phyloP scores from a whole-genome alignment of 345 rosid genomes.

The Euclidium syriacum region DNA sequence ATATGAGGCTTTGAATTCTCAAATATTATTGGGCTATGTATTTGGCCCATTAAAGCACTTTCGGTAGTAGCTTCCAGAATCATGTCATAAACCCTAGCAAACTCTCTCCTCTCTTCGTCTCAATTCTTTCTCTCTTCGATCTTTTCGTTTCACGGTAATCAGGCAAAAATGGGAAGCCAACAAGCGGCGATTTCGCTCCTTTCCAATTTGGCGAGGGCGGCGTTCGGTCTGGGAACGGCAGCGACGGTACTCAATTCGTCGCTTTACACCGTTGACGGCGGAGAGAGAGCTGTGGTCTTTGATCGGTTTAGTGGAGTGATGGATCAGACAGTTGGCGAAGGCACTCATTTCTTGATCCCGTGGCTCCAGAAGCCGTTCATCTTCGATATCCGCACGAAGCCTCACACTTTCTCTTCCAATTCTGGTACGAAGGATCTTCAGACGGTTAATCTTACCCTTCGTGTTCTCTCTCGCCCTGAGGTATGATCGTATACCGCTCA shows the following conservation, averaged over 20 bases:
- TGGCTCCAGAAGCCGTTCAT: constrained; percentile 84
- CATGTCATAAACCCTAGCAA: constrained; percentile 33
- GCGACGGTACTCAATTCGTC: constrained; percentile 58
- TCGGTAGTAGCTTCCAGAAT: background rate
- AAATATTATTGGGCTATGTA: background rate
- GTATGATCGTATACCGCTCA: constrained; percentile 15
- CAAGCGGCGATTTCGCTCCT: constrained; percentile 78
- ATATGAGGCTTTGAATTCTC: background rate
- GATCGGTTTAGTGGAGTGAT: constrained; percentile 89
- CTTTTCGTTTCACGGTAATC: background rate
- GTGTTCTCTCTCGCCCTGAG: constrained; percentile 93
- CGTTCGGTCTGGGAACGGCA: constrained; percentile 77
- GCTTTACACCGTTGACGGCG: constrained; percentile 97
- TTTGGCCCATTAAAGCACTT: background rate
- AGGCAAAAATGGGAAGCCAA: constrained; percentile 60
- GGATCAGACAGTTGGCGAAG: constrained; percentile 78
- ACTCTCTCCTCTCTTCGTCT: constrained; percentile 12
- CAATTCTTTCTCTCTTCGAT: background rate
- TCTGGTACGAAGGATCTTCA: constrained; percentile 99
- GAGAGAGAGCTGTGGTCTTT: constrained; percentile 89
- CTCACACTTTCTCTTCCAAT: constrained; percentile 91
- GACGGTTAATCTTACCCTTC: constrained; percentile 98
- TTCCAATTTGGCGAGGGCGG: constrained; percentile 61
- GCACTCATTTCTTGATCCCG: constrained; percentile 89
- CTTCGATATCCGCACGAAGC: constrained; percentile 81